phyloP scores from a whole-genome alignment of 2,329 filamentous ascomycete species.

The Colletotrichum truncatum region DNA sequence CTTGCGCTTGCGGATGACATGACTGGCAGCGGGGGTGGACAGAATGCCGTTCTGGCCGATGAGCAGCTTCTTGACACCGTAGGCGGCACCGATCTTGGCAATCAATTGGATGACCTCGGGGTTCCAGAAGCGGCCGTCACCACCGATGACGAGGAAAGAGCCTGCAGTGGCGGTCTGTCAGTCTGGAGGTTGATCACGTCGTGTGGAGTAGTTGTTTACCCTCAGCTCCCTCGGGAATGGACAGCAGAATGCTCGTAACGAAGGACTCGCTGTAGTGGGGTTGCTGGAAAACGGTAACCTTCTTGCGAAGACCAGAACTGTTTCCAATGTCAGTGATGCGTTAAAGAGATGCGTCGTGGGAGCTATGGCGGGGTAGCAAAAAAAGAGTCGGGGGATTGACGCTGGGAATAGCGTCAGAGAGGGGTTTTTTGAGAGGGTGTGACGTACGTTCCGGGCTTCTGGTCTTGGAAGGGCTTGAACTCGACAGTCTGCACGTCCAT shows the following conservation, averaged over 20 bases:
- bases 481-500: constrained; percentile 83
- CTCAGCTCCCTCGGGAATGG: constrained; percentile 92
- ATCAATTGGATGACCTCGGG: constrained; percentile 96
- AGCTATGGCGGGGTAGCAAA: constrained; percentile 25
- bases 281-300: constrained; percentile 97
- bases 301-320: constrained; percentile 98
- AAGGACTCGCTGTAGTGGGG: constrained; percentile 96
- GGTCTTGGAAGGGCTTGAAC: constrained; percentile 88
- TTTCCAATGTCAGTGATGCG: constrained; percentile 19
- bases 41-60: constrained; percentile 97
- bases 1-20: constrained; percentile 93
- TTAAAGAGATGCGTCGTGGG: neutral
- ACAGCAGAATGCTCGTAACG: constrained; percentile 91
- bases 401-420: constrained; percentile 39
- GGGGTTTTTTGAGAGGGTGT: constrained; percentile 34
- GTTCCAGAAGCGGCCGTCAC: constrained; percentile 97
- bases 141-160: constrained; percentile 93
- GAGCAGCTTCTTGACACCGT: constrained; percentile 98
- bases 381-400: constrained; percentile 25
- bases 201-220: constrained; percentile 55
- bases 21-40: constrained; percentile 94
- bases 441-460: constrained; percentile 99
- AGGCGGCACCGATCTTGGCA: constrained; percentile 95
- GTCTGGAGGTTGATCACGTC: neutral
- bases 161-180: constrained; percentile 43